phyloP scores from a whole-genome alignment of 306 rosid species.

The Inga oerstediana region DNA sequence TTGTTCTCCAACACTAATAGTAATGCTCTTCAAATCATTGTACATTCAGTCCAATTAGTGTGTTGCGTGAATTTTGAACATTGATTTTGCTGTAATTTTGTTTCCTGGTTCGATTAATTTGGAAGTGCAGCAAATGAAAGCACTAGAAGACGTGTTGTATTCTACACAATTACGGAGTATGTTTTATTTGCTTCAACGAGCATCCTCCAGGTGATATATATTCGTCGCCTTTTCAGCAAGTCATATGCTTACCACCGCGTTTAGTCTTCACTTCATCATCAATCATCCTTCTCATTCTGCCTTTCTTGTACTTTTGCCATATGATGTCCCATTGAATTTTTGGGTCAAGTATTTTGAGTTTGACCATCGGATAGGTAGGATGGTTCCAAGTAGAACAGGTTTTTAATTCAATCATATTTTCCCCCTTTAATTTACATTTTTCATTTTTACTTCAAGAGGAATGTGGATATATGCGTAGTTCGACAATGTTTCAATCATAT shows the following conservation, averaged over 20 bases:
- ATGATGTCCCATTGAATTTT: background rate
- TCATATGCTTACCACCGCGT: slow-evolving; percentile 44
- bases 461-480: background rate
- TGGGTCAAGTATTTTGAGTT: background rate
- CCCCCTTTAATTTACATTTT: background rate
- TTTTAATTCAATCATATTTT: background rate
- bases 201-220: slow-evolving; percentile 47
- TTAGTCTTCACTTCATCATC: background rate
- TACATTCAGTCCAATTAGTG: background rate
- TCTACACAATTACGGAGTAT: slow-evolving; percentile 46
- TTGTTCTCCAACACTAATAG: background rate
- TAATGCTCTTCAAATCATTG: background rate
- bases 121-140: slow-evolving; percentile 48
- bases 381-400: background rate
- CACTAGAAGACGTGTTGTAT: slow-evolving; percentile 48
- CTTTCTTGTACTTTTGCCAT: background rate
- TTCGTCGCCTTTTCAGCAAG: slow-evolving; percentile 55
- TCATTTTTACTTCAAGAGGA: background rate
- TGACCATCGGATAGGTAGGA: background rate
- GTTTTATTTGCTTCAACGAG: slow-evolving; percentile 42
- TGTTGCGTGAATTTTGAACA: background rate
- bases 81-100: background rate
- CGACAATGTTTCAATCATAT: background rate
- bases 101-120: background rate
- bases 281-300: background rate